Conservation (phyloP, 805 yeast genomes). For the Candida khao-thaluensis region DNA sequence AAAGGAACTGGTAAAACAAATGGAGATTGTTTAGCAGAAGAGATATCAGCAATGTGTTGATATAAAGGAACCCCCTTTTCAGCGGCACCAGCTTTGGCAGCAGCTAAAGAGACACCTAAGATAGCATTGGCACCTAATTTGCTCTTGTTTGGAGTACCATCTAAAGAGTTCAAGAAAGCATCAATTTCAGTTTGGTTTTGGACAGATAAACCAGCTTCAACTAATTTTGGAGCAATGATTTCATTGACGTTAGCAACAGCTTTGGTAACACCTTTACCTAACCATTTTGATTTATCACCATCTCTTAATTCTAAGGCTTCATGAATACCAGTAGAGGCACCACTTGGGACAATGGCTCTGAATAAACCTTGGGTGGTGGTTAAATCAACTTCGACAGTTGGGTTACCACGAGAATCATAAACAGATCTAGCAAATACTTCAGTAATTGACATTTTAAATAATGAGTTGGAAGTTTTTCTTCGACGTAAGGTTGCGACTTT, state of each 20-base stretch:
- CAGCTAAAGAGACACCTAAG: conserved; percentile 96
- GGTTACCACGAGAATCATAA: conserved; percentile 99
- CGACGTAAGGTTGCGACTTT: conserved; percentile 9
- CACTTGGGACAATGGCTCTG: conserved; percentile 98
- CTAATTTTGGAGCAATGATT: conserved; percentile 89
- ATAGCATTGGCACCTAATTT: conserved; percentile 99
- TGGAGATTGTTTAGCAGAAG: conserved; percentile 72
- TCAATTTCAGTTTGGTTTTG: conserved; percentile 85
- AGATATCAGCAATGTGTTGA: conserved; percentile 80
- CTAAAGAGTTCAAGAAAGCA: conserved; percentile 79
- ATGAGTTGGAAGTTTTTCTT: conserved; percentile 7
- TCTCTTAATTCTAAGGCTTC: conserved; percentile 99
- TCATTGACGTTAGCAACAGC: conserved; percentile 96
- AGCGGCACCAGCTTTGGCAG: conserved; percentile 98
- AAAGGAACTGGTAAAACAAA: conserved; percentile 97
- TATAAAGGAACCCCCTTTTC: conserved; percentile 91
- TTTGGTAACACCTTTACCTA: conserved; percentile 97
- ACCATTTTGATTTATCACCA: conserved; percentile 96
- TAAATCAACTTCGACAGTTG: conserved; percentile 98
- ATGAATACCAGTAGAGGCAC: conserved; percentile 99
- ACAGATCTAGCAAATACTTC: conserved; percentile 94
- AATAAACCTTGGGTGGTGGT: conserved; percentile 89
- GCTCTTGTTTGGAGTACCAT: conserved; percentile 96
- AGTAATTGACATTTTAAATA: conserved; percentile 67
- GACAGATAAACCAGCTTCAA: conserved; percentile 79